Base-by-base conservation (phyloP, 257 asterid genomes). In the Eucommia ulmoides region DNA sequence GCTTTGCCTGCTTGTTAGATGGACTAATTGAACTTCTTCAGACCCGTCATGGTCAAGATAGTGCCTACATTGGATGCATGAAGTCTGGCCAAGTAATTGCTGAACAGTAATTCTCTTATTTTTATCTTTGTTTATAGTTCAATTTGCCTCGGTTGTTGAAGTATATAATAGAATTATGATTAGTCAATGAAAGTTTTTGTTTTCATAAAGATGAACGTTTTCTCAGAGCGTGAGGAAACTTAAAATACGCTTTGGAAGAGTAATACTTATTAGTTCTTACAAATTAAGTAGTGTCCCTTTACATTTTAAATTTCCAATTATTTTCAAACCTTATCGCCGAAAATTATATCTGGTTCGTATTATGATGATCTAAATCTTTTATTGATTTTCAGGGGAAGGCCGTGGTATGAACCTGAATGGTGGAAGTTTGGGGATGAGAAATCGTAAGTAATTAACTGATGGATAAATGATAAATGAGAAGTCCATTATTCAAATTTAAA, bases 341-440 rank as follows among this genome's bases (percentile, higher is more conserved):
- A 12, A 29, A 29, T 29, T 29, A 7, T 29, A 5, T 29, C 12
- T 5, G 12, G 7, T 59, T 33, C 7, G 23, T 22, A 10, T 26
- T 55, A 38, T 18, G 20, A 9, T 22, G 48, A 17, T 44, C 22
- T 20, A 35, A 55, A 18, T 24, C 35, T 26, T 46, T 61, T 35
- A 48, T 53, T 41, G 65, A 44, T 26, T 73, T 64, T 66, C 95
- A 88, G 95, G 79, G 97, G 97, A 51, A 84, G 41, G 67, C 62
- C 65, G 54, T 84, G 97, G 97, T 88, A 81, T 38, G 97, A 88
- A 61, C 95, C 97, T 19, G 95, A 84, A 54, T 88, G 95, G 95
- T 88, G 97, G 95, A 88, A 88, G 74, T 88, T 88, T 58, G 95
- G 97, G 55, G 95, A 84, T 65, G 88, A 68, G 74, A 88, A 88